phyloP scores from a whole-genome alignment of 179 eudicot genomes.

The Silene coronaria region DNA sequence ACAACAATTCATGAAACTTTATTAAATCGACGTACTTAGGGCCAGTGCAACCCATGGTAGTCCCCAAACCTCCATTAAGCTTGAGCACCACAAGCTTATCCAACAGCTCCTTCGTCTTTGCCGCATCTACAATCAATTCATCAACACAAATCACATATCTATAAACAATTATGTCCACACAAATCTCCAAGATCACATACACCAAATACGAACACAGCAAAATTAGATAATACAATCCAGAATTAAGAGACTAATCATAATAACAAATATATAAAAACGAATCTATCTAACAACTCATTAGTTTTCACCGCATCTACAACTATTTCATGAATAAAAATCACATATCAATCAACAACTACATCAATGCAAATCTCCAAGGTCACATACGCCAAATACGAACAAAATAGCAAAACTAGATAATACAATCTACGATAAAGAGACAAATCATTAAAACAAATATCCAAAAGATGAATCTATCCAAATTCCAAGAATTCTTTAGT shows the following conservation, averaged over 20 bases:
- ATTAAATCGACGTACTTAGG: constrained; percentile 68
- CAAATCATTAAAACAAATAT: not conserved
- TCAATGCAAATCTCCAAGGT: not conserved
- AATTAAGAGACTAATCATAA: not conserved
- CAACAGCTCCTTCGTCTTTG: constrained; percentile 60
- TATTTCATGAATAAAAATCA: not conserved
- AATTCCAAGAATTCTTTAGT: too few species aligned
- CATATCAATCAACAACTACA: constrained; percentile 1
- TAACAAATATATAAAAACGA: too few species aligned
- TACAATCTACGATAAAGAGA: not conserved
- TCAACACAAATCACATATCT: not conserved
- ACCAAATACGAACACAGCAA: not conserved
- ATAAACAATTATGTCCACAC: not conserved
- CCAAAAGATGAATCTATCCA: too few species aligned
- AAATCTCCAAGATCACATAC: not conserved
- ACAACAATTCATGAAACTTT: not conserved
- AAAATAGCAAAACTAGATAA: not conserved
- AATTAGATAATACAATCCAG: not conserved
- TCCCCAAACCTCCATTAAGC: constrained; percentile 99
- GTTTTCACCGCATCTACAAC: constrained; percentile 28
- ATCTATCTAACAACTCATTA: constrained; percentile 66
- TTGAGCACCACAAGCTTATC: constrained; percentile 95
- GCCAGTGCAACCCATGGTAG: constrained; percentile 99
- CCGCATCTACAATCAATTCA: constrained; percentile 16
- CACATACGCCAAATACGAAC: too few species aligned